Base-by-base conservation (phyloP, 2,329 filamentous ascomycete species). In the Epichloe amarillans region DNA sequence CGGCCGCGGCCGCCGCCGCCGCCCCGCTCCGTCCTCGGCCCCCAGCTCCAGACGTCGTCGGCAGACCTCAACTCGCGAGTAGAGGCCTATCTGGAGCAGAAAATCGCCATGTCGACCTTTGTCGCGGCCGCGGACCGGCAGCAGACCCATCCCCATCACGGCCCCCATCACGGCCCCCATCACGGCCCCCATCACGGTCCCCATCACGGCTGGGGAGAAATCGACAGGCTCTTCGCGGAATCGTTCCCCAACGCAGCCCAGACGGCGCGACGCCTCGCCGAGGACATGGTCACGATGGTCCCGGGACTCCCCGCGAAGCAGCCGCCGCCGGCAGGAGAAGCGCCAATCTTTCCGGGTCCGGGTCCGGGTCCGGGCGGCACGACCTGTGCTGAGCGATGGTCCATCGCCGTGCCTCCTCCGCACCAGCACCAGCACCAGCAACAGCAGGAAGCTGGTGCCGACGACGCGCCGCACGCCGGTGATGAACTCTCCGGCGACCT, bases 171-270 rank as follows among this genome's bases (percentile, higher is more conserved):
- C n/a, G n/a, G n/a, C n/a, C n/a, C n/a, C n/a, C n/a, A n/a, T n/a
- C n/a, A n/a, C n/a, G n/a, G n/a, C n/a, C n/a, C n/a, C n/a, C n/a
- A n/a, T n/a, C n/a, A n/a, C n/a, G n/a, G n/a, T 23, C 4, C 21
- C 6, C 23, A 6, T 1, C 47, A 38, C 1, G 39, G 33, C 14
- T 49, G 47, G 47, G 47, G 40, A 2, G 47, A 49, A 19, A 49
- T 49, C 12, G 47, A 49, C 11, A 37, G 47, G 10, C 23, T 49
- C 3, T 49, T 49, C 10, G 47, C 47, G 3, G 47, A 49, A 5
- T 49, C 47, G 4, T 49, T 49, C 8, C 47, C 47, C 5, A 43
- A 49, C 17, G 47, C 47, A 1, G 47, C 47, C 6, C 47, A 49
- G 39, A 49, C 40, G 21, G 47, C 47, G 19, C 21, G 40, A 5